Evolutionary conservation across 148 eudicot species (phyloP).

Genomic region (Camellia granthamiana): DNA sequence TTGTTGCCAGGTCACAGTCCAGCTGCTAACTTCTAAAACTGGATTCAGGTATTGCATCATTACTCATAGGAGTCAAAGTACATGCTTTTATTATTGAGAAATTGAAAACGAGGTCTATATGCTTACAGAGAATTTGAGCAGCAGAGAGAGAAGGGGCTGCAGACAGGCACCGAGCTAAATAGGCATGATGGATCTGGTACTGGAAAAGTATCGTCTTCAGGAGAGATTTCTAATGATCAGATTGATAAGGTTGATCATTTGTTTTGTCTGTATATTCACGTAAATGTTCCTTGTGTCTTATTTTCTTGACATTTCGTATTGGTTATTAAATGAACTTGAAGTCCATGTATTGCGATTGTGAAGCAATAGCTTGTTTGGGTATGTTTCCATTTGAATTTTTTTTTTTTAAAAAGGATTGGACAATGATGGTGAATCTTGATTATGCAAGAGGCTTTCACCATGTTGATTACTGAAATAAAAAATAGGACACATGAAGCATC

Average conservation of each 20-base stretch:
- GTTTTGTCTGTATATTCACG: not conserved
- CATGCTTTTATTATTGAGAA: constrained; percentile 1
- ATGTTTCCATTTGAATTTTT: not conserved
- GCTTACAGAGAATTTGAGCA: constrained; percentile 89
- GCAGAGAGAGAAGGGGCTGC: constrained; percentile 83
- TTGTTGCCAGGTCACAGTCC: constrained; percentile 78
- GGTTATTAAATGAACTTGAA: constrained; percentile 4
- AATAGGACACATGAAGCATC: not conserved
- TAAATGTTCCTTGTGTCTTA: not conserved
- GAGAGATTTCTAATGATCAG: constrained; percentile 39
- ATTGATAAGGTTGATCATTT: constrained; percentile 46
- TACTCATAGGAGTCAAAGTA: constrained; percentile 9
- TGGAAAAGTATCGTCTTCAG: constrained; percentile 37
- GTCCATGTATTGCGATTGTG: not conserved
- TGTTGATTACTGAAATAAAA: not conserved
- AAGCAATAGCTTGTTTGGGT: not conserved
- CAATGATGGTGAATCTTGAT: not conserved
- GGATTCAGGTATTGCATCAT: constrained; percentile 72
- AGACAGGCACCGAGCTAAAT: constrained; percentile 38
- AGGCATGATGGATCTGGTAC: constrained; percentile 31
- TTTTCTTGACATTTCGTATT: not conserved
- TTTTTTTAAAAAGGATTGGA: not conserved
- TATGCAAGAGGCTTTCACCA: not conserved
- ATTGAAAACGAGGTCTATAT: constrained; percentile 16
- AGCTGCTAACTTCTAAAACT: constrained; percentile 89